These are phyloP conservation scores for Apiospora pterosperma DNA, from an alignment of 2,329 filamentous ascomycete genomes.

Conservation along the genomic window DNA sequence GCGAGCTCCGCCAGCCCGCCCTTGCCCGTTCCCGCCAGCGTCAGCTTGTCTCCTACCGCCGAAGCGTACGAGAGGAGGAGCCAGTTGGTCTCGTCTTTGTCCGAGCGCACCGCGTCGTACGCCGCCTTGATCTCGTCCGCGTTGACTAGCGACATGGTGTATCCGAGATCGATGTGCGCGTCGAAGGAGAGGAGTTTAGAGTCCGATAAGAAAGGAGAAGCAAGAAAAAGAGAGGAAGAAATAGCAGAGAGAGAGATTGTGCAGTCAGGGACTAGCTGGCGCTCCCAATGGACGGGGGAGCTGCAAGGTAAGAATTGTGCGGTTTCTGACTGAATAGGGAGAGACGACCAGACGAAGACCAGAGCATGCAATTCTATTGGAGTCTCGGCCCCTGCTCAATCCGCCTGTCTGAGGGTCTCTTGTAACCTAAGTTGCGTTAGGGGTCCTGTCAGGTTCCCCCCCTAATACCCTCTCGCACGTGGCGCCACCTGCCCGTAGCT, in stretches of 20 bases:
- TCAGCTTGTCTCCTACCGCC: constrained; percentile 52
- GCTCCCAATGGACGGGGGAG: background rate
- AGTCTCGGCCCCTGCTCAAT: background rate
- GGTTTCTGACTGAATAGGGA: background rate
- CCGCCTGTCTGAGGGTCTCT: background rate
- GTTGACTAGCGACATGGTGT: constrained; percentile 54
- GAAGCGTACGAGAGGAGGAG: constrained; percentile 61
- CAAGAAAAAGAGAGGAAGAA: background rate
- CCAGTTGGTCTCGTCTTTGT: constrained; percentile 66
- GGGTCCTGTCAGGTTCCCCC: background rate
- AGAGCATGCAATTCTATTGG: background rate
- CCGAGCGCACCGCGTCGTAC: constrained; percentile 64
- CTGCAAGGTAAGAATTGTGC: background rate
- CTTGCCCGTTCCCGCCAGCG: constrained; percentile 53
- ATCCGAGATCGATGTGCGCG: background rate
- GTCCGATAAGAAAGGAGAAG: background rate
- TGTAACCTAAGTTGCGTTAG: background rate
- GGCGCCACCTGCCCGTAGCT: background rate
- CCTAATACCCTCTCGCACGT: background rate
- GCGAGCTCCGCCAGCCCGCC: constrained; percentile 60
- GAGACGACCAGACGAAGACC: background rate
- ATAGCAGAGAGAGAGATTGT: background rate
- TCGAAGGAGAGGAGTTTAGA: background rate
- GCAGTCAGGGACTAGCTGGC: background rate
- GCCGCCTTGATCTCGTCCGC: constrained; percentile 58